phyloP scores from a whole-genome alignment of 371 early-diverging fungal species.

The Rhizopus arrhizus region DNA sequence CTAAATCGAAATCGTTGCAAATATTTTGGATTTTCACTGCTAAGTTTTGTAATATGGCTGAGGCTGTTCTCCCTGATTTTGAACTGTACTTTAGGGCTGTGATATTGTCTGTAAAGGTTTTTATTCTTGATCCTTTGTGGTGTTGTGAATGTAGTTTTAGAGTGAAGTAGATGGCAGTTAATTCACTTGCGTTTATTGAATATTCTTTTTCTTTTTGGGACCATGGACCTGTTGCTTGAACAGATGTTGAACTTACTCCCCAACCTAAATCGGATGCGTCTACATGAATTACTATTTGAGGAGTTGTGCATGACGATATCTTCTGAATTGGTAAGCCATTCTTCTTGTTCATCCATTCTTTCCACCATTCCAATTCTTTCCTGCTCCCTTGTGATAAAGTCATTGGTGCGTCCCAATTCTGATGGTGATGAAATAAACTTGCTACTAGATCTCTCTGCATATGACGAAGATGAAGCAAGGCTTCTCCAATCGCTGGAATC shows the following conservation, averaged over 20 bases:
- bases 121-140: neutral
- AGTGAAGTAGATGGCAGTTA: no score
- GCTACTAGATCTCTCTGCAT: constrained; percentile 6
- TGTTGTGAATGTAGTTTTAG: constrained; percentile 18
- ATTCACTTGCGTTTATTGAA: constrained; percentile 25
- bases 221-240: constrained; percentile 11
- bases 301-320: neutral
- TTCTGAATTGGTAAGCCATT: constrained; percentile 3
- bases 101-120: constrained; percentile 23
- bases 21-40: constrained; percentile 21
- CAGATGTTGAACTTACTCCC: constrained; percentile 1
- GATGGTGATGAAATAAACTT: neutral
- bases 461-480: no score
- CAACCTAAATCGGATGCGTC: constrained; percentile 9
- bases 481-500: no score
- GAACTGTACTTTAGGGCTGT: constrained; percentile 30
- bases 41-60: constrained; percentile 15
- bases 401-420: neutral
- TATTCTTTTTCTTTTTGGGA: constrained; percentile 2
- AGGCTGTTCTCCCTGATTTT: constrained; percentile 23
- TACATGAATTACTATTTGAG: neutral
- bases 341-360: neutral
- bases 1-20: constrained; percentile 8
- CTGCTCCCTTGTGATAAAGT: neutral
- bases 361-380: constrained; percentile 4